Evolutionary conservation across 805 yeast genomes (phyloP).

Genomic region (Candida boidinii): DNA sequence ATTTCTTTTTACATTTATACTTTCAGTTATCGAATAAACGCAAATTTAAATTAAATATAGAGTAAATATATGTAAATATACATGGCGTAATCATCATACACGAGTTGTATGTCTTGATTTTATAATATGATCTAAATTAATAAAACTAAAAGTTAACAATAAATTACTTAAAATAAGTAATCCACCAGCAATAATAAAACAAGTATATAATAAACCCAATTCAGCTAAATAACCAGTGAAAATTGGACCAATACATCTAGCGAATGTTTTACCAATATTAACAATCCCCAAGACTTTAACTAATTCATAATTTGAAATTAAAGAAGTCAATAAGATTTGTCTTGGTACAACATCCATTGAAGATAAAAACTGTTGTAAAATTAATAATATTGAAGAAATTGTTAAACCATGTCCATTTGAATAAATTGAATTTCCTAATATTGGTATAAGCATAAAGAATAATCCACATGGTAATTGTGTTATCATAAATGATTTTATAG

Average conservation of each 20-base stretch:
- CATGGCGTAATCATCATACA: background rate
- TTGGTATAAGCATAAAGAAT: slow-evolving; percentile 47
- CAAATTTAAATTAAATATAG: no score
- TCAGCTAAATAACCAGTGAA: slow-evolving; percentile 71
- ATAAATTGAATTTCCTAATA: slow-evolving; percentile 29
- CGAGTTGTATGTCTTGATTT: no score
- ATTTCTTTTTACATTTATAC: background rate
- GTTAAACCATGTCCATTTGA: slow-evolving; percentile 14
- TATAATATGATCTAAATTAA: slow-evolving; percentile 30
- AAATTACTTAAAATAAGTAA: slow-evolving; percentile 41
- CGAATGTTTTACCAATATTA: slow-evolving; percentile 78
- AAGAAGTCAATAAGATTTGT: slow-evolving; percentile 65
- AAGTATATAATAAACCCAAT: slow-evolving; percentile 32
- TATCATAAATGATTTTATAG: slow-evolving; percentile 63
- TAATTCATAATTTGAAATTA: slow-evolving; percentile 53
- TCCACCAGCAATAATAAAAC: slow-evolving; percentile 45
- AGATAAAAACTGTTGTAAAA: slow-evolving; percentile 52
- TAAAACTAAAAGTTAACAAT: slow-evolving; percentile 33
- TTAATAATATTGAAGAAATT: slow-evolving; percentile 40
- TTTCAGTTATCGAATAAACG: no score
- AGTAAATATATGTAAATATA: background rate
- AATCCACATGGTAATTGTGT: slow-evolving; percentile 76
- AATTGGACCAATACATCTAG: slow-evolving; percentile 74
- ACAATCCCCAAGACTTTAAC: slow-evolving; percentile 79
- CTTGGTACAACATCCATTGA: slow-evolving; percentile 93